Base-by-base conservation (phyloP, 805 yeast genomes). In the Zygotorulaspora chibaensis region DNA sequence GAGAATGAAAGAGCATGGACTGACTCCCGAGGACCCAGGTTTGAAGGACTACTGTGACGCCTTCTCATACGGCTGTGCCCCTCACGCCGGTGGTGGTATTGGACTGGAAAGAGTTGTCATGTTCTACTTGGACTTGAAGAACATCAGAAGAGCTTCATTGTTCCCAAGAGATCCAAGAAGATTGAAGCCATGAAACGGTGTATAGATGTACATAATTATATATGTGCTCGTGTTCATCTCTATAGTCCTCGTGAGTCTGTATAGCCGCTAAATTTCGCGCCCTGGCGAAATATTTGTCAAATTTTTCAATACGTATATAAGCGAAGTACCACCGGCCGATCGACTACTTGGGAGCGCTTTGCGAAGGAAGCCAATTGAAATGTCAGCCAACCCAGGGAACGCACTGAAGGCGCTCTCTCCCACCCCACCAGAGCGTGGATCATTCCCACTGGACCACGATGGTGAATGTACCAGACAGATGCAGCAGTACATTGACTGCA, bases 71-170 rank as follows among this genome's bases (percentile, higher is more conserved):
- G 99, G 98, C 15, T 91, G 97, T 76, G 84, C 96, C 53, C 99
- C 99, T 40, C 99, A 93, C 63, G 99, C 96, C 29, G 99, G 99
- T 68, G 99, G 99, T 74, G 99, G 99, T 71, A 93, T 93, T 66
- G 99, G 99, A 63, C 74, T 93, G 56, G 99, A 93, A 74, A 87
- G 99, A 75, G 99, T 93, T 29, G 88, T 93, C 53, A 93, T 93
- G 99, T 93, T 93, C 79, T 93, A 78, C 82, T 78, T 93, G 67
- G 99, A 89, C 64, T 78, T 93, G 75, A 91, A 91, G 76, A 93
- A 93, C 74, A 93, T 93, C 58, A 85, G 99, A 72, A 84, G 99
- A 67, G 97, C 99, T n/a, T 84, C 96, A 10, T 73, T 91, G 66
- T 93, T 93, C 93, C 99, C 99, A 66, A 86, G 99, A 75, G 99